These are phyloP conservation scores for Xylaria longipes DNA, from an alignment of 495 filamentous ascomycete genomes.

Conservation along the genomic window DNA sequence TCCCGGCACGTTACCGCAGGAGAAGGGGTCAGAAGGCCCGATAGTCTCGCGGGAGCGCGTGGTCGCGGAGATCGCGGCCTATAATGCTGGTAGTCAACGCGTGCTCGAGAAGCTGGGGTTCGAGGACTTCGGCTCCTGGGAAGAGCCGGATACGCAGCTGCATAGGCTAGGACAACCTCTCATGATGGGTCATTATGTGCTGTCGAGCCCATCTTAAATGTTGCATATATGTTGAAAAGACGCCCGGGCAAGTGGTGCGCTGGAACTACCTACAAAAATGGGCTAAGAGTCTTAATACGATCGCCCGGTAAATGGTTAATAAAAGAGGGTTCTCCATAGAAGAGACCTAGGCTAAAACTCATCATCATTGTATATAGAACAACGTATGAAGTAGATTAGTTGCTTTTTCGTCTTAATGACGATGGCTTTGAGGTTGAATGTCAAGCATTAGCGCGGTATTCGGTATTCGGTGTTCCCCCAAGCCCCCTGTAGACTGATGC, in stretches of 20 bases:
- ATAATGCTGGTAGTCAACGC: conserved; percentile 16
- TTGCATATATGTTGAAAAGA: neutral
- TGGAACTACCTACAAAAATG: neutral
- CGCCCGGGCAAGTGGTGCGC: neutral
- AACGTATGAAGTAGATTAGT: neutral
- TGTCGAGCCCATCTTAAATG: conserved; percentile 8
- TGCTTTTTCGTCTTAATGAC: neutral
- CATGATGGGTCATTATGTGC: conserved; percentile 17
- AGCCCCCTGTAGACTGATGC: neutral
- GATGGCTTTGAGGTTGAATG: too few species aligned
- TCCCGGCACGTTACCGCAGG: neutral
- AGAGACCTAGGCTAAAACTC: neutral
- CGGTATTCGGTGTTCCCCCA: too few species aligned
- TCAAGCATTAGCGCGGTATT: neutral
- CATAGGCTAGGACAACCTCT: conserved; percentile 26
- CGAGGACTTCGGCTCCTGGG: conserved; percentile 23
- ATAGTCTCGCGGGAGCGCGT: neutral
- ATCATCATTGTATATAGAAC: neutral
- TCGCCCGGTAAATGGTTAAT: neutral
- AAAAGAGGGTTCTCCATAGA: neutral
- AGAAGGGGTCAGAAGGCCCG: neutral
- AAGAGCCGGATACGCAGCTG: conserved; percentile 27
- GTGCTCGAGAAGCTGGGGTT: conserved; percentile 27
- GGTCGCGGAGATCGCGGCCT: conserved; percentile 17
- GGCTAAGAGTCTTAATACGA: neutral